Evolutionary conservation across 2,329 filamentous ascomycete genomes (phyloP).

Genomic region (Cladosporium sp.): DNA sequence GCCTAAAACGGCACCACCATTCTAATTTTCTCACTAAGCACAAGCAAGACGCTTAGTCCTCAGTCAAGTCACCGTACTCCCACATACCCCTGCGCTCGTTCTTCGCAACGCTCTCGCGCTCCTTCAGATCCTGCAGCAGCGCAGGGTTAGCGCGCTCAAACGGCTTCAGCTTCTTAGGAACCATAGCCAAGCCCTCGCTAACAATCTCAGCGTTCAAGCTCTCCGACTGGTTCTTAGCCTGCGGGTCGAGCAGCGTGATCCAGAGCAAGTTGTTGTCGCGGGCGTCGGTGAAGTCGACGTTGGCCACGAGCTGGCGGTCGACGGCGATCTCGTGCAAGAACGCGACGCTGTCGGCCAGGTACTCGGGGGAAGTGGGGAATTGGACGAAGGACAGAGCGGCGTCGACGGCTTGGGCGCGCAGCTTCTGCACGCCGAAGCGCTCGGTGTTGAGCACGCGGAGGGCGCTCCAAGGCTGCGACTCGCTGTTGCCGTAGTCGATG

Average conservation of each 20-base stretch:
- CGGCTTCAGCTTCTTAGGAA: constrained; percentile 84
- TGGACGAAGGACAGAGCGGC: constrained; percentile 87
- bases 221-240: constrained; percentile 60
- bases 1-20: background rate
- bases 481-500: constrained; percentile 94
- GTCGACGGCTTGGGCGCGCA: constrained; percentile 85
- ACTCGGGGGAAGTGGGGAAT: constrained; percentile 75
- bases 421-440: constrained; percentile 77
- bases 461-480: constrained; percentile 80
- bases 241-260: constrained; percentile 84
- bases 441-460: constrained; percentile 78
- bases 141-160: constrained; percentile 82
- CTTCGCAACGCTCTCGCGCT: constrained; percentile 78
- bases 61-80: constrained; percentile 97
- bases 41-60: constrained; percentile 57
- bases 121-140: constrained; percentile 70
- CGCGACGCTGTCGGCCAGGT: constrained; percentile 75
- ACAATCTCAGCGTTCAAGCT: constrained; percentile 83
- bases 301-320: constrained; percentile 75
- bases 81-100: constrained; percentile 82
- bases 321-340: constrained; percentile 76
- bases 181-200: constrained; percentile 81
- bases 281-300: constrained; percentile 79
- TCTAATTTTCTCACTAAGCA: background rate
- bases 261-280: constrained; percentile 78